These are phyloP conservation scores for Hibiscus mutabilis DNA, from an alignment of 345 rosid species.

Conservation along the genomic window DNA sequence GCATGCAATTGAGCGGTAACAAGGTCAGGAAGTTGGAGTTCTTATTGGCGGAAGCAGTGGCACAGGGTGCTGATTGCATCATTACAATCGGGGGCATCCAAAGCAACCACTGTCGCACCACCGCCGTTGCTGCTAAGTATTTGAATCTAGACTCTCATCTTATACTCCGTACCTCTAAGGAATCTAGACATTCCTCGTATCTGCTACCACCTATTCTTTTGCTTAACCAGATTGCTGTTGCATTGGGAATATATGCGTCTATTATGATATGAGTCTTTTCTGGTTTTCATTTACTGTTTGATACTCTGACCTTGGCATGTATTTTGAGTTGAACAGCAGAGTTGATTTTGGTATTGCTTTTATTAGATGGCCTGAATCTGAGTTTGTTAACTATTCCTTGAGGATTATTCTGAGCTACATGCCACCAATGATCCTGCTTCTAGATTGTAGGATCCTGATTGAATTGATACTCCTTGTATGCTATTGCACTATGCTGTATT, in stretches of 20 bases:
- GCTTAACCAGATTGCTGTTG: constrained; percentile 7
- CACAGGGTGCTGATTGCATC: constrained; percentile 73
- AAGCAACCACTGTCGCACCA: constrained; percentile 93
- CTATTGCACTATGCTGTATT: neutral
- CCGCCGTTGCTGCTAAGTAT: constrained; percentile 83
- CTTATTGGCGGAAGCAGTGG: constrained; percentile 75
- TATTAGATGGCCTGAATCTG: neutral
- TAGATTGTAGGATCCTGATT: constrained; percentile 1
- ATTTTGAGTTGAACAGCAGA: neutral
- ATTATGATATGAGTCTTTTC: neutral
- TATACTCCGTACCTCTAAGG: constrained; percentile 81
- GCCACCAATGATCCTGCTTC: neutral
- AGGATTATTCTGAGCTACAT: neutral
- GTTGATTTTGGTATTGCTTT: neutral
- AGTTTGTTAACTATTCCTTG: neutral
- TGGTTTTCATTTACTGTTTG: neutral
- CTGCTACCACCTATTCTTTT: neutral
- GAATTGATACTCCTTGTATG: neutral
- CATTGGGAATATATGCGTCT: constrained; percentile 12
- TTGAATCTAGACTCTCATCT: constrained; percentile 66
- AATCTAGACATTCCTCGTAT: neutral
- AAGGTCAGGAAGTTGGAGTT: constrained; percentile 85
- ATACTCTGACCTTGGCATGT: constrained; percentile 1
- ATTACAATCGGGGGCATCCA: constrained; percentile 88
- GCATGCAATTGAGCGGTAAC: constrained; percentile 90